Conservation (phyloP, 2,329 filamentous ascomycete genomes). For the Exophiala dermatitidis region DNA sequence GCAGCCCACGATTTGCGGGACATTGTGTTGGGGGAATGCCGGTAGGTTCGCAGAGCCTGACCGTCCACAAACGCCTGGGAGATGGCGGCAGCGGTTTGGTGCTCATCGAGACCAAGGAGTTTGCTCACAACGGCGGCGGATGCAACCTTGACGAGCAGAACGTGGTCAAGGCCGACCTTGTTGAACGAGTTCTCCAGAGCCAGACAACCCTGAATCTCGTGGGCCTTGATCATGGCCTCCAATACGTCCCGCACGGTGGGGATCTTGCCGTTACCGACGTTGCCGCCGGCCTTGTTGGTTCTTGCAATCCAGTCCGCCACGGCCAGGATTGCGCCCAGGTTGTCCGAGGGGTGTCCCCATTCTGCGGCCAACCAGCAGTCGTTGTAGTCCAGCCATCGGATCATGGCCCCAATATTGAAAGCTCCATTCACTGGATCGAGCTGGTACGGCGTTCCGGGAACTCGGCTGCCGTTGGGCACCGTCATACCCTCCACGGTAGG, state of each 20-base stretch:
- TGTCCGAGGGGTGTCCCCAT: slow-evolving; percentile 98
- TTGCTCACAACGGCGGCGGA: slow-evolving; percentile 90
- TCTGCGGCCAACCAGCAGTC: slow-evolving; percentile 99
- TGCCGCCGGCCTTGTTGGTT: slow-evolving; percentile 80
- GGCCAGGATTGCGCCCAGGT: slow-evolving; percentile 90
- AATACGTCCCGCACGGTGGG: slow-evolving; percentile 85
- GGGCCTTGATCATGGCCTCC: slow-evolving; percentile 97
- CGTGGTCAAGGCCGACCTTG: slow-evolving; percentile 96
- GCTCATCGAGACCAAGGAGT: slow-evolving; percentile 82
- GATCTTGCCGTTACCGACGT: slow-evolving; percentile 63
- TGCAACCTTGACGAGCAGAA: slow-evolving; percentile 95
- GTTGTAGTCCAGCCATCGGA: slow-evolving; percentile 99
- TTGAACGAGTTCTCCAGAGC: slow-evolving; percentile 98
- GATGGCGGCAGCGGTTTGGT: slow-evolving; percentile 89
- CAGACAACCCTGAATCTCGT: slow-evolving; percentile 96
- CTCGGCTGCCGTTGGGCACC: slow-evolving; percentile 84
- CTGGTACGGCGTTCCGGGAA: slow-evolving; percentile 87
- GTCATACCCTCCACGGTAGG: slow-evolving; percentile 83
- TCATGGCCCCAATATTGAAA: slow-evolving; percentile 98
- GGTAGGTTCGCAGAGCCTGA: slow-evolving; percentile 91
- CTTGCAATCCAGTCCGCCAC: slow-evolving; percentile 97
- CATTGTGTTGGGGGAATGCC: slow-evolving; percentile 98
- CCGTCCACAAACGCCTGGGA: slow-evolving; percentile 97
- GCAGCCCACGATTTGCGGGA: slow-evolving; percentile 98
- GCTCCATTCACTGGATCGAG: slow-evolving; percentile 92